A percentile compares a stretch with the other conserved stretches of the same genome.
phyloP scores from a whole-genome alignment of 148 eudicot species.

The Suaeda aralocaspica region DNA sequence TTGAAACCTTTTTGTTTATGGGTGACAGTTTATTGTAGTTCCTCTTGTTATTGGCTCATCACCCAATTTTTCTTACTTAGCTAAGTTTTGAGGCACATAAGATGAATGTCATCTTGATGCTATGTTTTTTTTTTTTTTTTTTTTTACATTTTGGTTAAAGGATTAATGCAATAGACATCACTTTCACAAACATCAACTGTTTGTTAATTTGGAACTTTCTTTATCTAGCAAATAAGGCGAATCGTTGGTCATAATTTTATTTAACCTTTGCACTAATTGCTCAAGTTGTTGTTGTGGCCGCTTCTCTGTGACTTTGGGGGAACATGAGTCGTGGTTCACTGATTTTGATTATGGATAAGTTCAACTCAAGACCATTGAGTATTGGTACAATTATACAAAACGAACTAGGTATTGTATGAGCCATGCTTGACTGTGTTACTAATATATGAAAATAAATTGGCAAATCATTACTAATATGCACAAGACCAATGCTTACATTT shows the following conservation, averaged over 20 bases:
- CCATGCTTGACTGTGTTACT: no score
- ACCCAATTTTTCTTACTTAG: not conserved
- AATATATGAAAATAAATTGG: no score
- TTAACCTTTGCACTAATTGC: no score
- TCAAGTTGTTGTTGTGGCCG: no score
- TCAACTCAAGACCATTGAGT: no score
- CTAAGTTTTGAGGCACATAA: not conserved
- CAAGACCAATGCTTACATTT: no score
- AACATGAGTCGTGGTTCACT: no score
- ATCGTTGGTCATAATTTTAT: not conserved
- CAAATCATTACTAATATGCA: no score
- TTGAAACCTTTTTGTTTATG: not conserved
- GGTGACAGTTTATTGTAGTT: conserved; percentile 22
- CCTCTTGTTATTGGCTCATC: conserved; percentile 3
- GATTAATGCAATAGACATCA: not conserved
- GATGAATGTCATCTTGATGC: not conserved
- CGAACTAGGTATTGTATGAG: no score
- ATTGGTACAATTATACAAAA: no score
- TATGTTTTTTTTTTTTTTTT: not conserved
- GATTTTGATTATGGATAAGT: no score
- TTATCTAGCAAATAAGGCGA: not conserved
- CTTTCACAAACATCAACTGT: not conserved
- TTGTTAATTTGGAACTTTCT: not conserved
- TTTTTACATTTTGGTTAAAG: not conserved
- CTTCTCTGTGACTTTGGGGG: no score